A percentile compares a stretch with the other conserved stretches of the same genome.
These are phyloP conservation scores for Circinella umbellata DNA, from an alignment of 371 early-diverging fungal genomes.

Conservation along the genomic window DNA sequence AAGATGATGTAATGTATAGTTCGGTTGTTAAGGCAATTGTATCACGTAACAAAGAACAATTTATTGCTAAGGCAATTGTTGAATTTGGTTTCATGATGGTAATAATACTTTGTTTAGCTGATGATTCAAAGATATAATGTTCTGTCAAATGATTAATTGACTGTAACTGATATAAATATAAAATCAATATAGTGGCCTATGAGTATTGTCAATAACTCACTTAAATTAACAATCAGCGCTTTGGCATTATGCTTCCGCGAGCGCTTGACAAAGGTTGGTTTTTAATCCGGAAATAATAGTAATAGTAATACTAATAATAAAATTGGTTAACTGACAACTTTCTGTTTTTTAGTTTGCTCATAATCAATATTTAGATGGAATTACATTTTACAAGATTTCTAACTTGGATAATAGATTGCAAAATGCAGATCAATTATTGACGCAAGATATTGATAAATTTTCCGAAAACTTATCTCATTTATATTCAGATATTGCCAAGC, in stretches of 20 bases:
- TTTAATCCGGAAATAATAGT: too few relatives aligned
- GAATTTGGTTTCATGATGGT: conserved; percentile 82
- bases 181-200: conserved; percentile 66
- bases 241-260: conserved; percentile 81
- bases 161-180: too few relatives aligned
- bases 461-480: conserved; percentile 75
- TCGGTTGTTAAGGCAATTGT: conserved; percentile 77
- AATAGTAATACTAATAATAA: not conserved
- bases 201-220: conserved; percentile 77
- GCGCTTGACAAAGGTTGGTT: conserved; percentile 67
- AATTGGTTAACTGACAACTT: not conserved
- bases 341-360: conserved; percentile 67
- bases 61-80: conserved; percentile 66
- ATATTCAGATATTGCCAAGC: conserved; percentile 85
- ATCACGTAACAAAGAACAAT: conserved; percentile 65
- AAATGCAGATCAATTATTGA: conserved; percentile 86
- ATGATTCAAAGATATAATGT: not conserved
- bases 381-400: conserved; percentile 83
- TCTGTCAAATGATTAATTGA: too few relatives aligned
- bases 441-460: conserved; percentile 90
- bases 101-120: conserved; percentile 30
- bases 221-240: conserved; percentile 71
- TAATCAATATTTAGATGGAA: conserved; percentile 80
- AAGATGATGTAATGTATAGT: conserved; percentile 19
- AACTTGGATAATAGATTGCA: conserved; percentile 81